These are phyloP conservation scores for Phytophthora brassicae DNA, from an alignment of 352 stramenopile species.

Conservation along the genomic window DNA sequence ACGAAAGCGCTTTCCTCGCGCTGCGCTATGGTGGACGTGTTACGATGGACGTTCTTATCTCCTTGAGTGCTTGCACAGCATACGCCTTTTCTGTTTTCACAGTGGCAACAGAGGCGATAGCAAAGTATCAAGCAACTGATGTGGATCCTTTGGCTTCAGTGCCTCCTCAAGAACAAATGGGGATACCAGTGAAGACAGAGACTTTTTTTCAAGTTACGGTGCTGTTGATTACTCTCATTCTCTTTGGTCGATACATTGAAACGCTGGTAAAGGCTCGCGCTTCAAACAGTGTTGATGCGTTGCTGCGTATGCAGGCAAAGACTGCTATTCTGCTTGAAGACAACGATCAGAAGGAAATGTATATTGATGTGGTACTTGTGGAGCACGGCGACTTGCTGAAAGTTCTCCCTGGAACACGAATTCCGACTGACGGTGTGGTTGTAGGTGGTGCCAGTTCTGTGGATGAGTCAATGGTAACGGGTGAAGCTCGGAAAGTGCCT, in stretches of 20 bases:
- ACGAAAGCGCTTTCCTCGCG: slow-evolving; percentile 65
- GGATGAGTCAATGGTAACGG: slow-evolving; percentile 82
- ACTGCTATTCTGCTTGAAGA: slow-evolving; percentile 88
- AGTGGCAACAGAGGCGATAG: slow-evolving; percentile 22
- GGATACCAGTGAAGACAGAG: slow-evolving; percentile 29
- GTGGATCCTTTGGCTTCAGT: slow-evolving; percentile 11
- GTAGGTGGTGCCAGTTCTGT: slow-evolving; percentile 63
- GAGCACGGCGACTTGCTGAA: slow-evolving; percentile 70
- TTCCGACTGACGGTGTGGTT: slow-evolving; percentile 77
- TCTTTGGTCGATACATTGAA: slow-evolving; percentile 79
- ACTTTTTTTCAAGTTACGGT: slow-evolving; percentile 80
- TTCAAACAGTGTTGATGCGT: slow-evolving; percentile 65
- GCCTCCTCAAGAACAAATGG: slow-evolving; percentile 12
- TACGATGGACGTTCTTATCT: slow-evolving; percentile 82
- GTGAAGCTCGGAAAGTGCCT: slow-evolving; percentile 64
- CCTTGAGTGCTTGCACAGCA: slow-evolving; percentile 63
- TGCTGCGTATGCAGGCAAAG: slow-evolving; percentile 75
- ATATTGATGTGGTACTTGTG: slow-evolving; percentile 79
- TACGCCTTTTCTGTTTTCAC: slow-evolving; percentile 66
- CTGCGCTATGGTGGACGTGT: slow-evolving; percentile 61
- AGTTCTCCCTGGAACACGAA: slow-evolving; percentile 63
- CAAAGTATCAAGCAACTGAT: background rate
- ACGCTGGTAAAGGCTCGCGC: slow-evolving; percentile 68
- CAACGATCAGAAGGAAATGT: slow-evolving; percentile 49
- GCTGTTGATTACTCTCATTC: slow-evolving; percentile 67